phyloP scores from a whole-genome alignment of 2,329 filamentous ascomycete genomes.

The Monosporascus cannonballus region DNA sequence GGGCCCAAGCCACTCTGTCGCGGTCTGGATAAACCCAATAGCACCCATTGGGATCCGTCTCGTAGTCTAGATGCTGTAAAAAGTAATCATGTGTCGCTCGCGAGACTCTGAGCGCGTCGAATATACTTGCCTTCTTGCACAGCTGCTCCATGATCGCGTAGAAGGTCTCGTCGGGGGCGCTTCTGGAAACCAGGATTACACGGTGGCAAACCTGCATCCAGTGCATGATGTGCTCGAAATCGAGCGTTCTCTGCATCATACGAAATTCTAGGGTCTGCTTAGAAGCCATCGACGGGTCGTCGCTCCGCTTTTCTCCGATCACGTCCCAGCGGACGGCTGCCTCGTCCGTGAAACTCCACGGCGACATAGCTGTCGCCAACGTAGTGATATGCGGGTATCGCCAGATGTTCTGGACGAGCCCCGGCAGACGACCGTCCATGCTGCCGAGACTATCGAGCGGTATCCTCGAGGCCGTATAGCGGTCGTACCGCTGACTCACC shows the following conservation, averaged over 20 bases:
- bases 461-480: background rate
- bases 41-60: background rate
- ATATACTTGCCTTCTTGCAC: background rate
- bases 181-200: slow-evolving; percentile 17
- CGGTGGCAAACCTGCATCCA: slow-evolving; percentile 12
- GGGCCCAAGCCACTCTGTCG: slow-evolving; percentile 14
- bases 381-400: slow-evolving; percentile 3
- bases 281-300: accelerated
- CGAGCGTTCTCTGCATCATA: slow-evolving; percentile 17
- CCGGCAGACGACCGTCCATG: background rate
- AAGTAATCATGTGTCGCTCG: background rate
- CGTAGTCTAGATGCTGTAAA: background rate
- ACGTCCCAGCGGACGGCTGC: slow-evolving; percentile 4
- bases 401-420: slow-evolving; percentile 7
- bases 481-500: background rate
- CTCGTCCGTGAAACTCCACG: accelerated
- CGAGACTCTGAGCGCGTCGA: background rate
- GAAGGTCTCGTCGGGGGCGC: slow-evolving; percentile 29
- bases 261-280: slow-evolving; percentile 16
- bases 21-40: slow-evolving; percentile 37
- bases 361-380: slow-evolving; percentile 1
- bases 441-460: background rate
- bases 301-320: background rate
- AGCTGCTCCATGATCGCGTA: background rate
- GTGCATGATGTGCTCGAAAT: slow-evolving; percentile 15